phyloP scores from a whole-genome alignment of 176 grass and related monocot genomes.

The Themeda triandra region DNA sequence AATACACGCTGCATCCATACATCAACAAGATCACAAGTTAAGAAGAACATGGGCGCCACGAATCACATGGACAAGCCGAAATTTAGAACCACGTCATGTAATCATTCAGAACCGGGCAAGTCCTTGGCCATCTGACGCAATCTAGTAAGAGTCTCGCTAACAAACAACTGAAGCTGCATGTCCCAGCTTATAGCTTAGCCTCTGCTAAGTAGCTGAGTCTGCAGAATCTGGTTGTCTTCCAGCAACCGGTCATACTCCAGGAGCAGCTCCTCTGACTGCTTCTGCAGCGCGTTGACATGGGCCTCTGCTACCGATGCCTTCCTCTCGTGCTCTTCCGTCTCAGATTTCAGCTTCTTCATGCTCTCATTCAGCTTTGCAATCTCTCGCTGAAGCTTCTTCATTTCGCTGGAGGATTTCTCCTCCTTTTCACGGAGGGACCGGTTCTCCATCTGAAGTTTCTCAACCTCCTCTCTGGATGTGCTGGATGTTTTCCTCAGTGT shows the following conservation, averaged over 20 bases:
- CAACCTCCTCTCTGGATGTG: constrained; percentile 64
- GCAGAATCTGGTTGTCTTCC: constrained; percentile 92
- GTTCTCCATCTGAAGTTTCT: constrained; percentile 81
- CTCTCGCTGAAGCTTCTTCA: constrained; percentile 59
- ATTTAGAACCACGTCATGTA: background rate
- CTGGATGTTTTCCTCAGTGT: constrained; percentile 46
- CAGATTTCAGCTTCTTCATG: constrained; percentile 60
- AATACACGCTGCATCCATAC: background rate
- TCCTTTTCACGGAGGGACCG: constrained; percentile 52
- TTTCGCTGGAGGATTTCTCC: constrained; percentile 44
- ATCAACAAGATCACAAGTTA: background rate
- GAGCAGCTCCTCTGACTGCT: constrained; percentile 78
- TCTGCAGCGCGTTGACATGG: constrained; percentile 72
- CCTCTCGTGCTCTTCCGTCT: constrained; percentile 54
- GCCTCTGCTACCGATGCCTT: constrained; percentile 46
- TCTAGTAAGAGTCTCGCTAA: background rate
- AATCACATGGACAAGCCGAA: background rate
- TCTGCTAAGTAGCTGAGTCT: constrained; percentile 64
- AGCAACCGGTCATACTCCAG: constrained; percentile 81
- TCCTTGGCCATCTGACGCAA: background rate
- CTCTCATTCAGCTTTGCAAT: constrained; percentile 46
- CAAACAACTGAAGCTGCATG: background rate
- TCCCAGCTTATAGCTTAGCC: background rate
- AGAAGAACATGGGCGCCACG: background rate
- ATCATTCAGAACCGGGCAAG: background rate